A percentile compares a stretch with the other conserved stretches of the same genome.
phyloP scores from a whole-genome alignment of 2,329 filamentous ascomycete species.

The Aspergillus glaucus region DNA sequence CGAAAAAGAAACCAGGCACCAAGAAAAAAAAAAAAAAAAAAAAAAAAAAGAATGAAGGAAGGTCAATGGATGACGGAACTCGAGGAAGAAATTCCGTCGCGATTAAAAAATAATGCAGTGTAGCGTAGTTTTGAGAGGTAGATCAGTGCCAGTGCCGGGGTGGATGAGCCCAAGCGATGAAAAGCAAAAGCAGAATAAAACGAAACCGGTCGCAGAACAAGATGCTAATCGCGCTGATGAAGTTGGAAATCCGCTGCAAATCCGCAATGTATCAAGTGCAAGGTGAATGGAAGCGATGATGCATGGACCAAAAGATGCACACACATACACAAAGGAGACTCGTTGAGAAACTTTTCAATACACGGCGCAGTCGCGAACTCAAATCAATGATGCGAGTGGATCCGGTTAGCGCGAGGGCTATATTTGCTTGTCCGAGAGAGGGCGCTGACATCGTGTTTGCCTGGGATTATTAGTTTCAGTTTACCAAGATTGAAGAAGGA shows the following conservation, averaged over 20 bases:
- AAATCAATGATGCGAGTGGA: constrained; percentile 28
- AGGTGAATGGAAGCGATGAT: constrained; percentile 2
- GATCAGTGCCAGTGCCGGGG: not conserved
- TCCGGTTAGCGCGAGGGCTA: constrained; percentile 33
- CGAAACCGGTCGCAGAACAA: constrained; percentile 1
- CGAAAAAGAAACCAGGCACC: constrained; percentile 7
- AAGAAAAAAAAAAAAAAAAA: not conserved
- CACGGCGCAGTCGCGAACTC: constrained; percentile 18
- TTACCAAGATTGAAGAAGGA: not conserved
- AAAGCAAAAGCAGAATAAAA: not conserved
- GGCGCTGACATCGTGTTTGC: constrained; percentile 63
- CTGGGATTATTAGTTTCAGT: constrained; percentile 32
- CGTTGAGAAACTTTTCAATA: constrained; percentile 9
- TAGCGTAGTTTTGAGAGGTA: constrained; percentile 2
- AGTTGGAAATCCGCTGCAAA: constrained; percentile 3
- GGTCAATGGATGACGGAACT: constrained; percentile 4
- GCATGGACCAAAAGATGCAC: constrained; percentile 3
- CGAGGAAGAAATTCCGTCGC: not conserved
- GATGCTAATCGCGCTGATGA: constrained; percentile 9
- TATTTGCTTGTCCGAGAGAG: constrained; percentile 37
- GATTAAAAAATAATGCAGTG: constrained; percentile 2
- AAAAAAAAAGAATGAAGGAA: constrained; percentile 7
- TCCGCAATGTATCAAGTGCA: constrained; percentile 5
- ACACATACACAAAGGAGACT: constrained; percentile 15
- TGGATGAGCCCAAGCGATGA: not conserved